Percentiles rank a stretch among this genome's conserved stretches.
Evolutionary conservation across 306 rosid genomes (phyloP).

Genomic region (Acacia melanoxylon): DNA sequence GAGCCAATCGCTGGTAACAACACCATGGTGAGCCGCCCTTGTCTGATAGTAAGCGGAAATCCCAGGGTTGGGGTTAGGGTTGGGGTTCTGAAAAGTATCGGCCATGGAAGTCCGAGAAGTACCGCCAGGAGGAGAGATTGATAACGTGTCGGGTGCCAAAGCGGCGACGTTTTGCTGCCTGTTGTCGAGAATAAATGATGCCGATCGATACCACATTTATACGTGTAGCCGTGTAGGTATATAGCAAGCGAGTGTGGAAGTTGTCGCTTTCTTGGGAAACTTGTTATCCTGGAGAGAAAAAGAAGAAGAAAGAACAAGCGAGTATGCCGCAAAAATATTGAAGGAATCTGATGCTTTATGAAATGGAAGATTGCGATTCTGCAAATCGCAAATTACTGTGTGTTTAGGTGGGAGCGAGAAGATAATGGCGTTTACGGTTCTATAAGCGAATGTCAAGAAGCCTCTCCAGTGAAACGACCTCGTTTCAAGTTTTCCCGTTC

Average conservation of each 20-base stretch:
- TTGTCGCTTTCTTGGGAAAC: background rate
- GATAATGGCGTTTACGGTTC: background rate
- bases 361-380: background rate
- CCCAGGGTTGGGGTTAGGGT: slow-evolving; percentile 12
- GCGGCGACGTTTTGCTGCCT: slow-evolving; percentile 35
- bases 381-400: background rate
- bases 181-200: slow-evolving; percentile 60
- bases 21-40: slow-evolving; percentile 74
- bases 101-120: slow-evolving; percentile 44
- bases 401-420: background rate
- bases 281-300: background rate
- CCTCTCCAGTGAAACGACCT: background rate
- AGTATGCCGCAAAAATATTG: background rate
- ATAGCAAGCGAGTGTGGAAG: background rate
- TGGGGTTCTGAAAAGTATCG: slow-evolving; percentile 42
- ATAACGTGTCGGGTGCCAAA: slow-evolving; percentile 35
- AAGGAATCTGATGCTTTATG: background rate
- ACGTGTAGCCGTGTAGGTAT: background rate
- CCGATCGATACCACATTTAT: slow-evolving; percentile 72
- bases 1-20: slow-evolving; percentile 83
- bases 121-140: slow-evolving; percentile 16
- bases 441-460: background rate
- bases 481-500: background rate
- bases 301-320: background rate
- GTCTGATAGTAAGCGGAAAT: slow-evolving; percentile 78